These are phyloP conservation scores for Chimonanthus praecox DNA, from an alignment of 164 flowering plant genomes.

Conservation along the genomic window DNA sequence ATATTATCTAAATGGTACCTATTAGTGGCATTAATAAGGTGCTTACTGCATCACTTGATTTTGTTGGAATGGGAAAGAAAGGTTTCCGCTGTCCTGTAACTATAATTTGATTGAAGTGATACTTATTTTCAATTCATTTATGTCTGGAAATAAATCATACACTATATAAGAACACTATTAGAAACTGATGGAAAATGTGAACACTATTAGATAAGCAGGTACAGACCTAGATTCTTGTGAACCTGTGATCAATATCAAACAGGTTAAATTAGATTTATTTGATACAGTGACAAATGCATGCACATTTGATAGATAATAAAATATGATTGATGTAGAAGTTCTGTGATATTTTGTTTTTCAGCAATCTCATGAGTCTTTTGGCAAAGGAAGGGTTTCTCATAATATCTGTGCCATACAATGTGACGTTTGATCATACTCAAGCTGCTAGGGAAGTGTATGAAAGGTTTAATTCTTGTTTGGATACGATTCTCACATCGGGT, in stretches of 20 bases:
- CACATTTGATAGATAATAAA: no score
- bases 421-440: conserved; percentile 83
- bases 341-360: conserved; percentile 21
- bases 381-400: conserved; percentile 82
- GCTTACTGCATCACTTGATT: neutral
- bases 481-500: conserved; percentile 48
- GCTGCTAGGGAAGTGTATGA: conserved; percentile 70
- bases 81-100: neutral
- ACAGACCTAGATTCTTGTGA: no score
- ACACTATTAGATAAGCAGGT: no score
- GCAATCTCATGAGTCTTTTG: conserved; percentile 68
- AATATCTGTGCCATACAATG: conserved; percentile 81
- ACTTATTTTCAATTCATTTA: no score
- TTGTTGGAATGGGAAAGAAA: neutral
- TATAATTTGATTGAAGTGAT: no score
- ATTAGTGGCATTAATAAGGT: neutral
- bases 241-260: no score
- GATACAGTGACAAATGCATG: no score
- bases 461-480: conserved; percentile 66
- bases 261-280: no score
- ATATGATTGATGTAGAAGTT: no score
- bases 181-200: no score
- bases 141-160: no score
- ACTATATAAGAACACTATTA: no score
- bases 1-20: neutral